Conservation (phyloP, 306 rosid species). For the Ceratonia siliqua region DNA sequence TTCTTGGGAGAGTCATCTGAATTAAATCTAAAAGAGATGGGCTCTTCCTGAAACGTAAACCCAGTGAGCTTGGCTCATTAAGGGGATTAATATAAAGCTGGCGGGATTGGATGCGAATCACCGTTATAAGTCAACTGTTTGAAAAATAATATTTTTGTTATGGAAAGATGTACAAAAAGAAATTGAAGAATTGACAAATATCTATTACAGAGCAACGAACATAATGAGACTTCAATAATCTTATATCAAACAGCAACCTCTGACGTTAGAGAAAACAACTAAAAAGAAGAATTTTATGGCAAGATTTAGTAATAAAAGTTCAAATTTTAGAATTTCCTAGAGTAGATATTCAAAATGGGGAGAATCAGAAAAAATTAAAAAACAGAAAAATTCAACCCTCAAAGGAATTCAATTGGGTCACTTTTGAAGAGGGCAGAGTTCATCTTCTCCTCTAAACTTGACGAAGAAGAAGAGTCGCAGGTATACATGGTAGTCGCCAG, state of each 20-base stretch:
- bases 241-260: neutral
- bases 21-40: slow-evolving; percentile 87
- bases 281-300: neutral
- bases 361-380: neutral
- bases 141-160: neutral
- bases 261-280: neutral
- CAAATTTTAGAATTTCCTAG: neutral
- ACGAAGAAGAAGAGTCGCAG: too few relatives aligned
- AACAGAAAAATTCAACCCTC: slow-evolving; percentile 40
- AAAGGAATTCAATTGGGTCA: slow-evolving; percentile 46
- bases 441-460: slow-evolving; percentile 32
- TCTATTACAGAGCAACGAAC: too few relatives aligned
- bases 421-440: slow-evolving; percentile 45
- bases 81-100: slow-evolving; percentile 50
- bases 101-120: slow-evolving; percentile 27
- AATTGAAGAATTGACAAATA: neutral
- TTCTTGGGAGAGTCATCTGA: slow-evolving; percentile 72
- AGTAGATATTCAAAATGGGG: neutral
- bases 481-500: too few relatives aligned
- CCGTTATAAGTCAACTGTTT: slow-evolving; percentile 38
- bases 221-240: neutral
- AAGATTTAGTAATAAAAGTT: neutral
- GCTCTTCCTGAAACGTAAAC: slow-evolving; percentile 75
- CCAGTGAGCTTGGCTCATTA: slow-evolving; percentile 87
- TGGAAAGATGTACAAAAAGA: neutral